Evolutionary conservation across 495 filamentous ascomycete genomes (phyloP).

Genomic region (Pyronema domesticum): DNA sequence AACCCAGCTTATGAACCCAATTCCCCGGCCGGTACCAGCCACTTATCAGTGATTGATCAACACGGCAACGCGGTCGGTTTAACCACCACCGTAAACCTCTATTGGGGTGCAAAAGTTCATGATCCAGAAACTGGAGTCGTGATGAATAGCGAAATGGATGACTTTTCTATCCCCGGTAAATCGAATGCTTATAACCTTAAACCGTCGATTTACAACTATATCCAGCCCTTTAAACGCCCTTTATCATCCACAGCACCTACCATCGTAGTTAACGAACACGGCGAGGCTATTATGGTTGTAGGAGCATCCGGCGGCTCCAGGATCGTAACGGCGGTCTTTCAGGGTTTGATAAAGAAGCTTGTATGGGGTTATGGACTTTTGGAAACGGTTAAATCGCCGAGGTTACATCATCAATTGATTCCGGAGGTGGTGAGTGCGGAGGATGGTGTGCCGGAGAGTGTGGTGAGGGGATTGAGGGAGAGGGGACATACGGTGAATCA

Average conservation of each 20-base stretch:
- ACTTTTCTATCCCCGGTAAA: slow-evolving; percentile 21
- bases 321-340: slow-evolving; percentile 23
- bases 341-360: slow-evolving; percentile 21
- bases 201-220: slow-evolving; percentile 22
- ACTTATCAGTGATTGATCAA: slow-evolving; percentile 19
- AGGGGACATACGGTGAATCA: slow-evolving; percentile 12
- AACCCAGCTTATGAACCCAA: slow-evolving; percentile 20
- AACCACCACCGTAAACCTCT: slow-evolving; percentile 22
- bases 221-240: slow-evolving; percentile 19
- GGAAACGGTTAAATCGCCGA: slow-evolving; percentile 18
- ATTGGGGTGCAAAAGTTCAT: slow-evolving; percentile 23
- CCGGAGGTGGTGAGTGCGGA: slow-evolving; percentile 20
- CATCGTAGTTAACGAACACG: slow-evolving; percentile 12
- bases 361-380: slow-evolving; percentile 19
- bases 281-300: slow-evolving; percentile 13
- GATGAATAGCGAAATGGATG: slow-evolving; percentile 22
- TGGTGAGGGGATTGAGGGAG: slow-evolving; percentile 11
- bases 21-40: slow-evolving; percentile 22
- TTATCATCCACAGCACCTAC: slow-evolving; percentile 20
- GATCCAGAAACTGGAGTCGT: slow-evolving; percentile 20
- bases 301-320: slow-evolving; percentile 20
- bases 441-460: slow-evolving; percentile 4
- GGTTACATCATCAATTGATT: slow-evolving; percentile 23
- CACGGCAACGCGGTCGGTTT: slow-evolving; percentile 18
- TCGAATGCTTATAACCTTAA: slow-evolving; percentile 17